These are phyloP conservation scores for Wickerhamiella alocasiicola DNA, from an alignment of 805 yeast species.

Conservation along the genomic window DNA sequence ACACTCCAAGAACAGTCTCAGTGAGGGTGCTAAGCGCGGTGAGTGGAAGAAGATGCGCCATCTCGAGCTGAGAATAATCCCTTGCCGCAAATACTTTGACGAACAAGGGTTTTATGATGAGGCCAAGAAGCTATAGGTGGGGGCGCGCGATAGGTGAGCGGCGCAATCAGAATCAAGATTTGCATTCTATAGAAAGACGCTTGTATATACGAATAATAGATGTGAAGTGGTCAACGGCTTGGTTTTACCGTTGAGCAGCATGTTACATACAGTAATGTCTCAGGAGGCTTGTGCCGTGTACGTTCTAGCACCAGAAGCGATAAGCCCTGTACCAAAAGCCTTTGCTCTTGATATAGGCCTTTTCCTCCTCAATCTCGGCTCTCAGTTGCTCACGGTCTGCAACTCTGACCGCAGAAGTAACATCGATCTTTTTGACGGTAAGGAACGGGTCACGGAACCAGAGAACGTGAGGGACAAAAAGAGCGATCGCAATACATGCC, in stretches of 20 bases:
- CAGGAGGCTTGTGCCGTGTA: no score
- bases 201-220: no score
- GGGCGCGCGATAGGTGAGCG: no score
- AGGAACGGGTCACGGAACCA: constrained; percentile 15
- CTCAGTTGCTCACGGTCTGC: constrained; percentile 20
- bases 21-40: constrained; percentile 26
- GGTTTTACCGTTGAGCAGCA: no score
- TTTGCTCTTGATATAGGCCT: constrained; percentile 34
- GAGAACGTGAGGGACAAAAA: constrained; percentile 14
- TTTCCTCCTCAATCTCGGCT: constrained; percentile 49
- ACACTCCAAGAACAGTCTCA: constrained; percentile 12
- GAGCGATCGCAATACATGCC: constrained; percentile 22
- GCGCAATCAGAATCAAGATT: no score
- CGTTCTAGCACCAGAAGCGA: constrained; percentile 46
- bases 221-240: no score
- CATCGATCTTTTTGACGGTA: constrained; percentile 14
- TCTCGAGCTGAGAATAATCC: constrained; percentile 56
- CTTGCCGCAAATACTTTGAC: constrained; percentile 9
- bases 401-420: constrained; percentile 16
- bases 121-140: background rate
- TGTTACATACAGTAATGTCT: no score
- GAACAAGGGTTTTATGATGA: constrained; percentile 6
- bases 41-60: constrained; percentile 47
- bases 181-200: no score
- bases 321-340: constrained; percentile 39